Percentiles rank a stretch among this genome's conserved stretches.
These are phyloP conservation scores for Nakazawaea holstii DNA, from an alignment of 805 yeast species.

Conservation along the genomic window DNA sequence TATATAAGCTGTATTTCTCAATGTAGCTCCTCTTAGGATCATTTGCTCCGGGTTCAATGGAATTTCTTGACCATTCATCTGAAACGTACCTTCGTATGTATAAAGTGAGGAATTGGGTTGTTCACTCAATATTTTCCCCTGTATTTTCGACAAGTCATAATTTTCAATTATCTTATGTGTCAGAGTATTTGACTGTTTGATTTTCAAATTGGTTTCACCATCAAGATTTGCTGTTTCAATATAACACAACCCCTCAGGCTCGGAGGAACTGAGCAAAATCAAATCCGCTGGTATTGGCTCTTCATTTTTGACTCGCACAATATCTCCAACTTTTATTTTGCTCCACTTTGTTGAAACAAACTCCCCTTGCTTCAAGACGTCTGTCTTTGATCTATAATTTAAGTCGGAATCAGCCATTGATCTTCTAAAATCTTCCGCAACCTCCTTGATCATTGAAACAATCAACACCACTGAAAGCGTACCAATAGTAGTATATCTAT, in stretches of 20 bases:
- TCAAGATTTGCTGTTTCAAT: slow-evolving; percentile 97
- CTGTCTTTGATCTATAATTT: slow-evolving; percentile 64
- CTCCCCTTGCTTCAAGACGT: slow-evolving; percentile 55
- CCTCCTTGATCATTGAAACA: slow-evolving; percentile 91
- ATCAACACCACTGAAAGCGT: slow-evolving; percentile 78
- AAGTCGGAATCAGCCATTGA: slow-evolving; percentile 83
- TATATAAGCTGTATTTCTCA: slow-evolving; percentile 93
- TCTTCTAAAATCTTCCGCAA: slow-evolving; percentile 86
- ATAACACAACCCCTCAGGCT: slow-evolving; percentile 96
- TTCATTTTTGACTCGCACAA: slow-evolving; percentile 77
- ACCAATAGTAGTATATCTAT: slow-evolving; percentile 91
- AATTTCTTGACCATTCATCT: slow-evolving; percentile 49
- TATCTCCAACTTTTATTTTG: slow-evolving; percentile 85
- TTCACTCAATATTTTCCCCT: slow-evolving; percentile 71
- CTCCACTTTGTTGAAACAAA: slow-evolving; percentile 77
- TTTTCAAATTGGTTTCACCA: slow-evolving; percentile 95
- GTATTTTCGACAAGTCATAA: slow-evolving; percentile 43
- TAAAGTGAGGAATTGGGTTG: slow-evolving; percentile 91
- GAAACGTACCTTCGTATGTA: slow-evolving; percentile 88
- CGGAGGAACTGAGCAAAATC: slow-evolving; percentile 81
- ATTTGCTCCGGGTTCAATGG: slow-evolving; percentile 89
- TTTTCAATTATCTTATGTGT: slow-evolving; percentile 72
- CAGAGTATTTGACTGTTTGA: slow-evolving; percentile 81
- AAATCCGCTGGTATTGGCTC: slow-evolving; percentile 95
- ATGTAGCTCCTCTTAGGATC: slow-evolving; percentile 89